Conservation (phyloP, 805 yeast genomes). For the Alloascoidea africana region DNA sequence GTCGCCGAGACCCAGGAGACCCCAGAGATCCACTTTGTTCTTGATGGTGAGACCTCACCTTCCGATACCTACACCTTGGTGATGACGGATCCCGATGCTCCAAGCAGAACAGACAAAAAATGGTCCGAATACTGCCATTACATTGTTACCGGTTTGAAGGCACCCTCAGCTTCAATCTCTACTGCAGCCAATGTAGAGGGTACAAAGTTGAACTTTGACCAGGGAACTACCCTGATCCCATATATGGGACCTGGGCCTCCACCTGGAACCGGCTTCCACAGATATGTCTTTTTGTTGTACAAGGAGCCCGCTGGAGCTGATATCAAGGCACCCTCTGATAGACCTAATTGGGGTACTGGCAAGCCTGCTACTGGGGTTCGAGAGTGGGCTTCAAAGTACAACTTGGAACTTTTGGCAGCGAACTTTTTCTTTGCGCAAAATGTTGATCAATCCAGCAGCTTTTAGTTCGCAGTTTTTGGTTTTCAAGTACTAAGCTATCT, state of each 20-base stretch:
- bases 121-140: slow-evolving; percentile 86
- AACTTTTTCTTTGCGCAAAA: slow-evolving; percentile 80
- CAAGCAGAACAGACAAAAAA: slow-evolving; percentile 63
- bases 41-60: slow-evolving; percentile 25
- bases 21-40: slow-evolving; percentile 46
- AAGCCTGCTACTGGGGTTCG: slow-evolving; percentile 63
- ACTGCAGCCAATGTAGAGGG: slow-evolving; percentile 5
- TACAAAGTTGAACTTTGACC: slow-evolving; percentile 14
- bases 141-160: slow-evolving; percentile 27
- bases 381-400: slow-evolving; percentile 54
- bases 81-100: slow-evolving; percentile 91
- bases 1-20: slow-evolving; percentile 50
- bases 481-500: no score
- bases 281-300: slow-evolving; percentile 66
- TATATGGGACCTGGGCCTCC: slow-evolving; percentile 91
- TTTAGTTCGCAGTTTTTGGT: no score
- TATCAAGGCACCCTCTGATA: slow-evolving; percentile 25
- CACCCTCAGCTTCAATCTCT: slow-evolving; percentile 9
- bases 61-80: slow-evolving; percentile 55
- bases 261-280: slow-evolving; percentile 67
- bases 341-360: slow-evolving; percentile 83
- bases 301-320: slow-evolving; percentile 39
- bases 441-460: slow-evolving; percentile 18
- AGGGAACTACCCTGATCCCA: slow-evolving; percentile 30
- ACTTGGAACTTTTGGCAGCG: slow-evolving; percentile 52